phyloP scores from a whole-genome alignment of 805 yeast genomes.

The Pichia scutulata region DNA sequence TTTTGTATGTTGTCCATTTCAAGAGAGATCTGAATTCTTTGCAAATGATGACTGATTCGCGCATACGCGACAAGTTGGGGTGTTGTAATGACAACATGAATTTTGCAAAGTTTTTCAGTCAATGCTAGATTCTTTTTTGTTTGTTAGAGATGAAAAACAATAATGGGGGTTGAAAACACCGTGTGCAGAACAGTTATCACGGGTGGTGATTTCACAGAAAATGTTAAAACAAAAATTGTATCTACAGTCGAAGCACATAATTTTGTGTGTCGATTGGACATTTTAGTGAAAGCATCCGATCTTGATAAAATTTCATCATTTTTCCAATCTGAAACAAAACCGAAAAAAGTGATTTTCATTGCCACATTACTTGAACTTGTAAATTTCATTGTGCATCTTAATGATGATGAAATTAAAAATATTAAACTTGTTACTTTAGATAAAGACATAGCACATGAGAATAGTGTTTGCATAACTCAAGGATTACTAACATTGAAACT shows the following conservation, averaged over 20 bases:
- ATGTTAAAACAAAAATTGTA: neutral
- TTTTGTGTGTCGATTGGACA: conserved; percentile 22
- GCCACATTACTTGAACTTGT: neutral
- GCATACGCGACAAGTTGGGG: neutral
- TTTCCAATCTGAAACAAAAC: neutral
- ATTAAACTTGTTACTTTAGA: conserved; percentile 13
- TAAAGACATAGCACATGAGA: conserved; percentile 25
- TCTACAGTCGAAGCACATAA: conserved; percentile 18
- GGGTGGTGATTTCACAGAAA: conserved; percentile 1
- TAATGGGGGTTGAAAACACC: neutral
- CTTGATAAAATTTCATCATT: neutral
- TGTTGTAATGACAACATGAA: conserved; percentile 4
- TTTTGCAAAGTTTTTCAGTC: neutral
- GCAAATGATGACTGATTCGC: neutral
- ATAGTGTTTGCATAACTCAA: conserved; percentile 23
- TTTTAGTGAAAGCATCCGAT: conserved; percentile 6
- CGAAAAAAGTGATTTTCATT: neutral
- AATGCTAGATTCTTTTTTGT: too few species aligned
- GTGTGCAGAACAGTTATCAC: neutral
- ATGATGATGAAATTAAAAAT: neutral
- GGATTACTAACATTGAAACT: conserved; percentile 26
- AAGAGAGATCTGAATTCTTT: neutral
- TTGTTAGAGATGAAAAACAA: neutral
- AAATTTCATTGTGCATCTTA: neutral
- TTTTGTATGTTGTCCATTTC: neutral